phyloP scores from a whole-genome alignment of 805 yeast genomes.

The Zygoascus biomembranicola region DNA sequence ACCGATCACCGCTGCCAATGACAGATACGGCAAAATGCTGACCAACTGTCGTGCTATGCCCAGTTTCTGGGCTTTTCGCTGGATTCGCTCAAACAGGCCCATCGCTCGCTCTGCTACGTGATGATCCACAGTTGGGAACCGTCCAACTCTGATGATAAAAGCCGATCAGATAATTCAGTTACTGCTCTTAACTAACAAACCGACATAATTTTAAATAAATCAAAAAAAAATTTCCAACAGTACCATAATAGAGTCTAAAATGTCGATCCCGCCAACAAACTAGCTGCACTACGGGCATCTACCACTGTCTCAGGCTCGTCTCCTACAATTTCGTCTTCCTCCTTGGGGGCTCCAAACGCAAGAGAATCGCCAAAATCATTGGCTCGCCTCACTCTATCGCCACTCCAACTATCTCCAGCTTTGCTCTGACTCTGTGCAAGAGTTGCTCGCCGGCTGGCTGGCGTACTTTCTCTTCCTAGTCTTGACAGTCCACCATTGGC shows the following conservation, averaged over 20 bases:
- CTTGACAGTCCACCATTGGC: slow-evolving; percentile 73
- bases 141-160: no score
- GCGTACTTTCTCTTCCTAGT: slow-evolving; percentile 63
- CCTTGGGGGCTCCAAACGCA: not conserved
- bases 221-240: no score
- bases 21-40: slow-evolving; percentile 21
- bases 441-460: slow-evolving; percentile 23
- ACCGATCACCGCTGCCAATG: slow-evolving; percentile 20
- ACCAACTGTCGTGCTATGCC: slow-evolving; percentile 23
- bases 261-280: slow-evolving; percentile 66
- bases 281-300: slow-evolving; percentile 81
- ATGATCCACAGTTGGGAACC: no score
- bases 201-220: no score
- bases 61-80: slow-evolving; percentile 20
- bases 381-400: slow-evolving; percentile 34
- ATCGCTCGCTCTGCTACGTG: slow-evolving; percentile 10
- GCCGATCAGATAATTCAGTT: no score
- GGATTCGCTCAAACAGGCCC: slow-evolving; percentile 30
- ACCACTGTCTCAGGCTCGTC: slow-evolving; percentile 34
- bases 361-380: slow-evolving; percentile 3
- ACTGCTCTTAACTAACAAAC: no score
- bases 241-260: slow-evolving; percentile 30
- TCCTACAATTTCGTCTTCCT: not conserved
- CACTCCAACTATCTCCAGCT: slow-evolving; percentile 53
- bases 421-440: slow-evolving; percentile 38